phyloP scores from a whole-genome alignment of 805 yeast genomes.

The Candida arabinofermentans region DNA sequence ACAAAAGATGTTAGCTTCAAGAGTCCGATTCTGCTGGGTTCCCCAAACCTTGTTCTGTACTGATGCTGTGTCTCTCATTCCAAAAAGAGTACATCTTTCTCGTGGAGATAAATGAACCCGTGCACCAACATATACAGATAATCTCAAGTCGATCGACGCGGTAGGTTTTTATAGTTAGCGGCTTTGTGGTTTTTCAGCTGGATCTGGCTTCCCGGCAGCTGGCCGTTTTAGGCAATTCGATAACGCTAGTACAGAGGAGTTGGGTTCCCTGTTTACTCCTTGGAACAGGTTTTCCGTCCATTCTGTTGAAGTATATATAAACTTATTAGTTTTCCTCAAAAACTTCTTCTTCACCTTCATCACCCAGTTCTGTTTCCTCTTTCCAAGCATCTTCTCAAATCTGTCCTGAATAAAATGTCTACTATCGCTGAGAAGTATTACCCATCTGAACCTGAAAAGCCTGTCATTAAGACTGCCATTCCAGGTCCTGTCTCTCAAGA shows the following conservation, averaged over 20 bases:
- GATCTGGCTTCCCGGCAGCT: not conserved
- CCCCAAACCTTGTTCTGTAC: too few species aligned
- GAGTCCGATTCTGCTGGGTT: too few species aligned
- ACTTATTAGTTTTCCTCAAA: not conserved
- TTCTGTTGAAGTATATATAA: not conserved
- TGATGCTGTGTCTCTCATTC: too few species aligned
- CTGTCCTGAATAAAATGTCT: conserved; percentile 23
- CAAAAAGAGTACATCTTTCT: too few species aligned
- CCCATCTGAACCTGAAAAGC: conserved; percentile 49
- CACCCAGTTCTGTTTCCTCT: not conserved
- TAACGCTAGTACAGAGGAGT: not conserved
- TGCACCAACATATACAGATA: too few species aligned
- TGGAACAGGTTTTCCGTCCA: too few species aligned
- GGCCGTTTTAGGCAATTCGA: not conserved
- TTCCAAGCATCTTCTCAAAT: not conserved
- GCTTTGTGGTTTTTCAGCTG: too few species aligned
- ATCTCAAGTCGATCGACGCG: too few species aligned
- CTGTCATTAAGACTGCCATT: conserved; percentile 38
- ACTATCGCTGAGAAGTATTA: conserved; percentile 25
- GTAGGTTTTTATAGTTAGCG: too few species aligned
- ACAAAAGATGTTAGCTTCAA: too few species aligned
- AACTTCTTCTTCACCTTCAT: not conserved
- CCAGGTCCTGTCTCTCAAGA: conserved; percentile 46
- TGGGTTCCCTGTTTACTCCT: not conserved
- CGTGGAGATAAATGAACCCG: too few species aligned